A percentile compares a stretch with the other conserved stretches of the same genome.
Conservation (phyloP, 192 early-diverging fungal species). For the Umbelopsis ramanniana region DNA sequence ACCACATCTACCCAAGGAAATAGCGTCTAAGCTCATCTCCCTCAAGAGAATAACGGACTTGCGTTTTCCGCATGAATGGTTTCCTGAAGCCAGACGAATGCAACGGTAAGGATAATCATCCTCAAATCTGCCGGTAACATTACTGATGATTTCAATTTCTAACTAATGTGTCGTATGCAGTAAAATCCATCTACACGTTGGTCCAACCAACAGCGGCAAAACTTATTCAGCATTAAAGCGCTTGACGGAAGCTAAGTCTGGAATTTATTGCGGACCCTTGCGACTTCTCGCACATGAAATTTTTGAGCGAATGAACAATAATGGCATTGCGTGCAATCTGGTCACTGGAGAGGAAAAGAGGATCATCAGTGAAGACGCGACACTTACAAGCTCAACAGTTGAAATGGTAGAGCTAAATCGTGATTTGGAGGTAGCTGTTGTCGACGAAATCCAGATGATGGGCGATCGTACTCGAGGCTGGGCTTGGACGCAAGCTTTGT, state of each 20-base stretch:
- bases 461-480: constrained; percentile 83
- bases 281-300: constrained; percentile 94
- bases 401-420: constrained; percentile 80
- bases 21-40: constrained; percentile 46
- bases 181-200: constrained; percentile 91
- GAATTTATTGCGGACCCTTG: constrained; percentile 90
- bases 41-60: constrained; percentile 74
- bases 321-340: constrained; percentile 80
- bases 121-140: no score
- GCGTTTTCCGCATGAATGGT: constrained; percentile 82
- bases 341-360: constrained; percentile 91
- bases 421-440: constrained; percentile 79
- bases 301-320: constrained; percentile 78
- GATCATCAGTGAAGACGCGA: constrained; percentile 48
- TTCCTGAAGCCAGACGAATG: constrained; percentile 70
- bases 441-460: constrained; percentile 99
- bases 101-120: constrained; percentile 54
- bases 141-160: no score
- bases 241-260: constrained; percentile 62
- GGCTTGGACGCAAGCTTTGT: constrained; percentile 93
- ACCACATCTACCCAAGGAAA: constrained; percentile 41
- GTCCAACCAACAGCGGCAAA: constrained; percentile 98
- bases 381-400: constrained; percentile 77
- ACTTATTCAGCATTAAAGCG: constrained; percentile 86
- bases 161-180: constrained; percentile 35